A percentile compares a stretch with the other conserved stretches of the same genome.
These are phyloP conservation scores for Agaricus blazei DNA, from an alignment of 768 basidiomycete species.

Conservation along the genomic window DNA sequence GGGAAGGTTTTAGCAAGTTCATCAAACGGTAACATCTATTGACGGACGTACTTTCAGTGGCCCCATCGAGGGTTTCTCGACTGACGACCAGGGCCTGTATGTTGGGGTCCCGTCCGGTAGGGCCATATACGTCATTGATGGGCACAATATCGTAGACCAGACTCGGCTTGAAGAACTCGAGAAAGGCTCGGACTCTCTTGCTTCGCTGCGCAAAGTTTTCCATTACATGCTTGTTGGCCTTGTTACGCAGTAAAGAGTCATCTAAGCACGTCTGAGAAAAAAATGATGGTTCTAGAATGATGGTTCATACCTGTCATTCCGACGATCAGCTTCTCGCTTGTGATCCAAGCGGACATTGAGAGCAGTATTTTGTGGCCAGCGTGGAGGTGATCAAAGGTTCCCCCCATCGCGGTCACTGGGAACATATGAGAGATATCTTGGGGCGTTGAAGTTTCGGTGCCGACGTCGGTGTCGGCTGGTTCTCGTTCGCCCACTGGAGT, in stretches of 20 bases:
- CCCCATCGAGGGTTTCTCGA: slow-evolving; percentile 80
- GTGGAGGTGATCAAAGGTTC: slow-evolving; percentile 98
- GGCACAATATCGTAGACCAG: slow-evolving; percentile 66
- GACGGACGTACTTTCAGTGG: slow-evolving; percentile 55
- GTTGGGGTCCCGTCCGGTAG: slow-evolving; percentile 81
- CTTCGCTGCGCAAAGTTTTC: slow-evolving; percentile 57
- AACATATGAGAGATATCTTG: slow-evolving; percentile 19
- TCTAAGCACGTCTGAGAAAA: slow-evolving; percentile 33
- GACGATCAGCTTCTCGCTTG: slow-evolving; percentile 76
- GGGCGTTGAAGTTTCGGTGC: background rate
- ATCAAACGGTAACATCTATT: background rate
- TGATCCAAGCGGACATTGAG: slow-evolving; percentile 85
- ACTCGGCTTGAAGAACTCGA: slow-evolving; percentile 62
- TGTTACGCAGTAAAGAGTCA: slow-evolving; percentile 64
- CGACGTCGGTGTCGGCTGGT: slow-evolving; percentile 4
- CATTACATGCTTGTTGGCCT: slow-evolving; percentile 63
- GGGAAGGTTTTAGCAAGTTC: slow-evolving; percentile 1
- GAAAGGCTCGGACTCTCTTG: slow-evolving; percentile 57
- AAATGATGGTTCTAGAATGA: slow-evolving; percentile 3
- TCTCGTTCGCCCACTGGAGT: slow-evolving; percentile 25
- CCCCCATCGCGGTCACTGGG: slow-evolving; percentile 84
- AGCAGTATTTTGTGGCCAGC: slow-evolving; percentile 96
- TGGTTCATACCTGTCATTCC: slow-evolving; percentile 70
- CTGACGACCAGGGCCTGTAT: slow-evolving; percentile 93
- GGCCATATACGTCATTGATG: slow-evolving; percentile 85